Evolutionary conservation across 352 stramenopile species (phyloP), one percentile per base, ranked within the genome.

Genomic region (Phytophthora kernoviae): DNA sequence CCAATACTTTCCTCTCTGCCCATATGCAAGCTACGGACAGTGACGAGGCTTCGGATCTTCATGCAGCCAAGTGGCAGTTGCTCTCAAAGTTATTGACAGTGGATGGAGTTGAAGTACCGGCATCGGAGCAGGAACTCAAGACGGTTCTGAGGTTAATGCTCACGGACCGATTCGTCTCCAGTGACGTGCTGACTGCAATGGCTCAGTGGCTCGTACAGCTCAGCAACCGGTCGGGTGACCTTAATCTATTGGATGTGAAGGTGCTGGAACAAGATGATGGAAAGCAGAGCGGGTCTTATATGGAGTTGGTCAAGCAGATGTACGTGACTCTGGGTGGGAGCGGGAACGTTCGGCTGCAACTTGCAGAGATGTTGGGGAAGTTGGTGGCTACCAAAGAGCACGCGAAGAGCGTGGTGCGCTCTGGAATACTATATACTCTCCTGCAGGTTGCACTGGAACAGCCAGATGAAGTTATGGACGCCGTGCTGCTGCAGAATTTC

Each of bases 261-360:
- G 15, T 64, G 7, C 32, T 51, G 5, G 45, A 24, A 10, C 15
- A 18, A 24, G 53, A 55, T 0, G 34, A 41, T 22, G 41, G 40
- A 33, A 58, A 70, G 11, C 47, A 70, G 9, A 44, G 51, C 5
- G 56, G 14, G 14, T 60, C 62, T 14, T 79, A 62, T 15, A 26
- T 89, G 20, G 64, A 81, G n/a, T 49, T 91, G 14, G 37, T 87
- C 37, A 90, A 91, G 68, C 84, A 93, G 43, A 77, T 90, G 47
- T 93, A 91, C 53, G 81, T 90, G 62, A 90, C 78, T 32, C 60
- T 90, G 9, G n/a, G 33, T 0, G 57, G 45, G 33, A 43, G 66
- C 24, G 30, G 40, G 37, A 22, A 40, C 2, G 43, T 69, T 24
- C 77, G 76, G 14, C 50, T 75, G 14, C 43, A 64, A 27, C 53